A percentile compares a stretch with the other conserved stretches of the same genome.
These are phyloP conservation scores for Neurospora sp. DNA, from an alignment of 2,329 filamentous ascomycete species.

Conservation along the genomic window DNA sequence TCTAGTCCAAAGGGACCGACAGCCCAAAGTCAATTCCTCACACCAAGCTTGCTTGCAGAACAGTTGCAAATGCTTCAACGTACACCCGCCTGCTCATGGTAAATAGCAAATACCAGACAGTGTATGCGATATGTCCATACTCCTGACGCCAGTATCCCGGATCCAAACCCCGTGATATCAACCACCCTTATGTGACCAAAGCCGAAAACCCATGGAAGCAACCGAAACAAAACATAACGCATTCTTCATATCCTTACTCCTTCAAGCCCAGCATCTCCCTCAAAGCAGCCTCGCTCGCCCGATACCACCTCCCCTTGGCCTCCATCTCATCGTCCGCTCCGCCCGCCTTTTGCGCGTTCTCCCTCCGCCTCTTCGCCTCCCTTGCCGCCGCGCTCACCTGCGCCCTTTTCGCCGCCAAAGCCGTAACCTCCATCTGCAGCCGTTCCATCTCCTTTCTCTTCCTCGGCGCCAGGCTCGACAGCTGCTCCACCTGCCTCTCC, in stretches of 20 bases:
- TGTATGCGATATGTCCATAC: neutral
- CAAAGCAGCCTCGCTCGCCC: conserved; percentile 55
- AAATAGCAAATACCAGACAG: neutral
- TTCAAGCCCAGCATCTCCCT: conserved; percentile 53
- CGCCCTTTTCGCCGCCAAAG: conserved; percentile 57
- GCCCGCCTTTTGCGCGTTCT: conserved; percentile 43
- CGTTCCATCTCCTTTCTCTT: conserved; percentile 60
- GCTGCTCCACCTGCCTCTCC: conserved; percentile 53
- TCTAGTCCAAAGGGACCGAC: neutral
- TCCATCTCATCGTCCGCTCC: conserved; percentile 66
- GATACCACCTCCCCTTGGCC: conserved; percentile 66
- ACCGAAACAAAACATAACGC: neutral
- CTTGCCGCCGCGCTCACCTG: conserved; percentile 57
- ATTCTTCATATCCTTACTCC: conserved; percentile 15
- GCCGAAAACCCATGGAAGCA: neutral
- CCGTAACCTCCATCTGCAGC: conserved; percentile 56
- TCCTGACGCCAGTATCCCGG: neutral
- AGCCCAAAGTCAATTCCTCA: neutral
- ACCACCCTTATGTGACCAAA: neutral
- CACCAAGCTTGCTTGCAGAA: neutral
- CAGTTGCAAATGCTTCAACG: neutral
- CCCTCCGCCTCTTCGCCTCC: conserved; percentile 60
- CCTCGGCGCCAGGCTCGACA: conserved; percentile 52
- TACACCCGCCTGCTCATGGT: neutral
- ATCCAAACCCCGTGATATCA: neutral